These are phyloP conservation scores for Pilobolus umbonatus DNA, from an alignment of 192 early-diverging fungal species.

Conservation along the genomic window DNA sequence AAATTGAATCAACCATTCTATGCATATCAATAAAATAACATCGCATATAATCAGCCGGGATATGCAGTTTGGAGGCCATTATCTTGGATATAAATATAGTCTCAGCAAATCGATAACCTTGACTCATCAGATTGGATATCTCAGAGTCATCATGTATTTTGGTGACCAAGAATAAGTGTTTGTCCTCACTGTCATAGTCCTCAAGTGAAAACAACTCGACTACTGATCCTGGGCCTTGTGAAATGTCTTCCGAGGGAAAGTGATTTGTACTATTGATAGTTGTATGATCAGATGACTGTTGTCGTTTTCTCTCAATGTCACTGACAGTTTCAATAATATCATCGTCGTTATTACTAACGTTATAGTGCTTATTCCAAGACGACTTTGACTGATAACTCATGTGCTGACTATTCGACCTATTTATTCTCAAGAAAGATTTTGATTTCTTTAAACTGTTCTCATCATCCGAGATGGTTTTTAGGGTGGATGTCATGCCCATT, in stretches of 20 bases:
- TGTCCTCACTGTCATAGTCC: slow-evolving; percentile 15
- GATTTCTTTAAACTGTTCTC: neutral
- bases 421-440: no score
- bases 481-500: neutral
- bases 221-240: neutral
- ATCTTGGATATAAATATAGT: slow-evolving; percentile 27
- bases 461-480: no score
- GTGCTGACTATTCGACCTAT: no score
- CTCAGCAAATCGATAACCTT: slow-evolving; percentile 35
- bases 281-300: neutral
- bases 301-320: neutral
- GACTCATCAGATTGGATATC: slow-evolving; percentile 14
- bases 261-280: neutral
- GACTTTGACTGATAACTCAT: neutral
- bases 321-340: neutral
- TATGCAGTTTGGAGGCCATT: slow-evolving; percentile 29
- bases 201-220: slow-evolving; percentile 9
- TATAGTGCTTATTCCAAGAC: no score
- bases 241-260: neutral
- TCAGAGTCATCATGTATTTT: slow-evolving; percentile 16
- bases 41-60: slow-evolving; percentile 27
- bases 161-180: slow-evolving; percentile 35
- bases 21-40: slow-evolving; percentile 30
- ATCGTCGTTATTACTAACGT: slow-evolving; percentile 6
- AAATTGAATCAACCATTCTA: slow-evolving; percentile 5